These are phyloP conservation scores for Cordyceps farinosa DNA, from an alignment of 2,329 filamentous ascomycete genomes.

Conservation along the genomic window DNA sequence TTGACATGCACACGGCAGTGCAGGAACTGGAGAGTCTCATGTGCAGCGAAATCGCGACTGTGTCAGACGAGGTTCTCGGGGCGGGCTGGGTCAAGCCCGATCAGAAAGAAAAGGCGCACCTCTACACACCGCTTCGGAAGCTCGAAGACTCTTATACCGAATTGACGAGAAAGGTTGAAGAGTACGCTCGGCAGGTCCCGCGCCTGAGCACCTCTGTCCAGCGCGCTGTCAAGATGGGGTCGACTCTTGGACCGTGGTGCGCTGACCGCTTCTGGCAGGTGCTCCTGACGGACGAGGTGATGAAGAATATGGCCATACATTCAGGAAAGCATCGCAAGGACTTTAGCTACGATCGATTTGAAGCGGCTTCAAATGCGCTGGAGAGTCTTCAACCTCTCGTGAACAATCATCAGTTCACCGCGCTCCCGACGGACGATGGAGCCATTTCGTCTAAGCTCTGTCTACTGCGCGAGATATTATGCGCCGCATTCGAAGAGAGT, in stretches of 20 bases:
- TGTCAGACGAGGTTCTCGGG: conserved; percentile 37
- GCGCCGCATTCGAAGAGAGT: conserved; percentile 61
- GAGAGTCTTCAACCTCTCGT: conserved; percentile 56
- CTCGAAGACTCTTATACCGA: conserved; percentile 55
- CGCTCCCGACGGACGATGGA: conserved; percentile 28
- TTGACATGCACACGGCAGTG: conserved; percentile 66
- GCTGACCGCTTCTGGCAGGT: conserved; percentile 78
- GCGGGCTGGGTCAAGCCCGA: conserved; percentile 24
- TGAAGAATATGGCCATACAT: conserved; percentile 57
- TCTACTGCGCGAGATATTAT: conserved; percentile 57
- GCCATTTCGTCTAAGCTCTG: conserved; percentile 71
- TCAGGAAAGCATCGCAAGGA: conserved; percentile 38
- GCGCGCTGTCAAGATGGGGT: conserved; percentile 52
- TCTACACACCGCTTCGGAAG: conserved; percentile 42
- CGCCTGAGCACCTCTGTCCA: conserved; percentile 57
- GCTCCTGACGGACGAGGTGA: conserved; percentile 60
- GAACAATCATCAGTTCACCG: conserved; percentile 43
- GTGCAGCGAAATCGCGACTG: conserved; percentile 79
- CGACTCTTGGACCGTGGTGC: conserved; percentile 76
- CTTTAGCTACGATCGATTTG: conserved; percentile 29
- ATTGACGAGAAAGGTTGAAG: conserved; percentile 57
- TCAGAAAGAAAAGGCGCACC: conserved; percentile 49
- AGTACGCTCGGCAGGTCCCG: conserved; percentile 37
- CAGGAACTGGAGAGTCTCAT: conserved; percentile 71
- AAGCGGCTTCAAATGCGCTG: conserved; percentile 54